These are phyloP conservation scores for Ophioceras dolichostomum DNA, from an alignment of 2,329 filamentous ascomycete genomes.

Conservation along the genomic window DNA sequence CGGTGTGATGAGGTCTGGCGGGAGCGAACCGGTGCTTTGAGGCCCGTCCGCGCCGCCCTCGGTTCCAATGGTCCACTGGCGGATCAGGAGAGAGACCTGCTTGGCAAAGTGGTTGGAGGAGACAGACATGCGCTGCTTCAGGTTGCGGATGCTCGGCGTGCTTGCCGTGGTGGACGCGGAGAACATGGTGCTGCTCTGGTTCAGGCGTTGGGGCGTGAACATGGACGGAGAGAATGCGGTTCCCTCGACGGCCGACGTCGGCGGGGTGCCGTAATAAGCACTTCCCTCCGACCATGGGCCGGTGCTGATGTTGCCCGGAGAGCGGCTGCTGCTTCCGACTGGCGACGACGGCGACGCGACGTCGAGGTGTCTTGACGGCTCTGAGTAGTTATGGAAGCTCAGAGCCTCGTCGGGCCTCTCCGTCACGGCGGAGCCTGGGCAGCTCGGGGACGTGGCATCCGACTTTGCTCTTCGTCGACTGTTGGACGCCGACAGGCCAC, in stretches of 20 bases:
- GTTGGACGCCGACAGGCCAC: constrained; percentile 27
- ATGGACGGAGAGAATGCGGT: neutral
- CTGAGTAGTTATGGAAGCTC: no score
- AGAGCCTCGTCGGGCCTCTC: constrained; percentile 1
- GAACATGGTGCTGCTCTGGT: constrained; percentile 4
- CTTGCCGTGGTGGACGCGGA: constrained; percentile 11
- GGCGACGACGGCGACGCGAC: no score
- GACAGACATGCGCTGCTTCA: constrained; percentile 22
- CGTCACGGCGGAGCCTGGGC: neutral
- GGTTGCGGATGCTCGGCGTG: constrained; percentile 14
- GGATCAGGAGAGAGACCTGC: constrained; percentile 12
- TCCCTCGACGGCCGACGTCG: neutral
- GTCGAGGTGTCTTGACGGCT: no score
- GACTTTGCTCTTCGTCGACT: constrained; percentile 14
- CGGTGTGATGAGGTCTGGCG: neutral
- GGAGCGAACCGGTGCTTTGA: no score
- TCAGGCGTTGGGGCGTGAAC: neutral
- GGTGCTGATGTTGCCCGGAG: constrained; percentile 1
- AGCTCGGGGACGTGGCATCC: no score
- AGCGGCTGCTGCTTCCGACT: no score
- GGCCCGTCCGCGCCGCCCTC: constrained; percentile 8
- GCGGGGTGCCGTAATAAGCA: neutral
- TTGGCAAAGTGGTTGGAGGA: constrained; percentile 15
- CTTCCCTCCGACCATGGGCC: neutral
- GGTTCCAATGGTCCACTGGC: constrained; percentile 12